phyloP scores from a whole-genome alignment of 495 filamentous ascomycete species.

The Neurospora sp. region DNA sequence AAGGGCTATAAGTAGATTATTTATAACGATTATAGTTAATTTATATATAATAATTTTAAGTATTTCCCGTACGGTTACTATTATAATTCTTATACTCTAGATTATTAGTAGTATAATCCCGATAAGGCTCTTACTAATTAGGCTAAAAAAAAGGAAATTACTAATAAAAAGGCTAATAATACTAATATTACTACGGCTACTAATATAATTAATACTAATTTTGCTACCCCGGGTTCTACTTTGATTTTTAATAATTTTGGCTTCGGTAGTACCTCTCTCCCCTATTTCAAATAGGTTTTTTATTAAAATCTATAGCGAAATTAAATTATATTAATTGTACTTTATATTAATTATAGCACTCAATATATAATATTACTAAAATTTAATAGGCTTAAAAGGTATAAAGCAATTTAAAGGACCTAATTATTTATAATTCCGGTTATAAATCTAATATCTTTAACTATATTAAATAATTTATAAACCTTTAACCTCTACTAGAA shows the following conservation, averaged over 20 bases:
- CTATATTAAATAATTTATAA: neutral
- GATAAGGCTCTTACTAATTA: neutral
- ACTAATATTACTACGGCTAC: neutral
- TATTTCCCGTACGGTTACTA: neutral
- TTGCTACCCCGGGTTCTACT: neutral
- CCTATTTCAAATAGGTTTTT: neutral
- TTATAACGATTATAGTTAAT: neutral
- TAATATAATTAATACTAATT: neutral
- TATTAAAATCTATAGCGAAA: neutral
- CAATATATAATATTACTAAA: neutral
- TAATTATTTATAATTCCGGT: neutral
- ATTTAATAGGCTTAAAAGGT: neutral
- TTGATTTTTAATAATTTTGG: too few species aligned
- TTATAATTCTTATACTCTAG: rapidly evolving
- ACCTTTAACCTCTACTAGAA: neutral
- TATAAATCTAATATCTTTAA: neutral
- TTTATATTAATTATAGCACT: neutral
- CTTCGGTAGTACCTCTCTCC: too few species aligned
- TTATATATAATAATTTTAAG: neutral
- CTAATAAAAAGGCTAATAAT: neutral
- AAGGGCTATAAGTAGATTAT: neutral
- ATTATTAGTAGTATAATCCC: neutral
- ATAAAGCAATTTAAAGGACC: neutral
- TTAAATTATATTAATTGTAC: neutral
- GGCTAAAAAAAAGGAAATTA: neutral